Base-by-base conservation (phyloP, 2,329 filamentous ascomycete species). In the Calonectria pseudoturangicola region DNA sequence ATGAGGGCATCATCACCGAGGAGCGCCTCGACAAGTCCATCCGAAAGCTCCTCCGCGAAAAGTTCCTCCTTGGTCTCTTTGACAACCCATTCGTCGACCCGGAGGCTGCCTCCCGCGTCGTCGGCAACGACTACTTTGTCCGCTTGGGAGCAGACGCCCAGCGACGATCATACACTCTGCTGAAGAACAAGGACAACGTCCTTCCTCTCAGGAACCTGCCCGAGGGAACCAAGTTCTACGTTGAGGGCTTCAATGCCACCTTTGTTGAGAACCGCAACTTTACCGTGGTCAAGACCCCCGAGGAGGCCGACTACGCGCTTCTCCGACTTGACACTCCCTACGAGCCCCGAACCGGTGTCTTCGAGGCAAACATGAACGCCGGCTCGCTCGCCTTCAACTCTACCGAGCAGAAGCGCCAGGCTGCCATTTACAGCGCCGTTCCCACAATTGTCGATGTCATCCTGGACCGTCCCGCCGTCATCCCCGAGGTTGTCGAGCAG, bases 11-110 rank as follows among this genome's bases (percentile, higher is more conserved):
- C 10, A 75, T 89, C n/a, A 75, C 82, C 16, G 86, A 88, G 70
- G 77, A 78, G 1, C 86, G 87, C 21, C 78, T 89, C 16, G 85
- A 89, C 74, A 56, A 79, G 7, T 88, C 87, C 0, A 84, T 89
- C 12, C 81, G 85, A 5, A 85, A 84, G 2, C 81, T 89, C 0
- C 81, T 89, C 3, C 80, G 80, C 28, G 87, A 89, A 73, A 89
- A 89, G 77, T 89, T 89, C 77, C 60, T 83, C 4, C 85, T 89
- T 0, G 87, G 87, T 4, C 84, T 89, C 15, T 89, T 89, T 72
- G 87, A 89, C 36, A 84, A 86, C 72, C 87, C 86, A 0, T 89
- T 87, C 72, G 85, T 89, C 13, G 86, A 89, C 72, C 80, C 82
- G 1, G 85, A 85, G 1, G 82, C 79, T 1, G 87, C 87, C 0